A percentile compares a stretch with the other conserved stretches of the same genome.
Conservation (phyloP, 768 basidiomycete species). For the Pleurotus ostreatus region DNA sequence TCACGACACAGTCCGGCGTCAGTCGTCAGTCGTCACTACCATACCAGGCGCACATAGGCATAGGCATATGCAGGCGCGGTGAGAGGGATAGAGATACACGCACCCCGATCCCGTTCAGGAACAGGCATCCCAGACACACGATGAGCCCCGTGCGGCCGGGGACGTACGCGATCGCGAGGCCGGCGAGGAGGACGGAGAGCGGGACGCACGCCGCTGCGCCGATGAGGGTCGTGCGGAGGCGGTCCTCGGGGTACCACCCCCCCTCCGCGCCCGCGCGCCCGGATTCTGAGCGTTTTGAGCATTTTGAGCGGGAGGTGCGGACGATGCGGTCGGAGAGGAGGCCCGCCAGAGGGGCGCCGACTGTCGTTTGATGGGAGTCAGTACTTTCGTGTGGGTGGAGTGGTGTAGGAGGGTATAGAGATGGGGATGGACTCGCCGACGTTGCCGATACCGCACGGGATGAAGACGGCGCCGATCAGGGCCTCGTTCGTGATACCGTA, state of each 20-base stretch:
- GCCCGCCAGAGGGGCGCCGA: constrained; percentile 46
- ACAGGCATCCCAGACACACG: constrained; percentile 51
- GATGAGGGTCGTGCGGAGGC: constrained; percentile 36
- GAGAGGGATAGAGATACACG: constrained; percentile 20
- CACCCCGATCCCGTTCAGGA: constrained; percentile 64
- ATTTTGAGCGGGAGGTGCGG: constrained; percentile 30
- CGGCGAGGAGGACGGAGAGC: constrained; percentile 35
- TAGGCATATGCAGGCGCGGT: too few species aligned
- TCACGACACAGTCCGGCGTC: too few species aligned
- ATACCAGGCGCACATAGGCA: too few species aligned
- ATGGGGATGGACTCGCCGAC: constrained; percentile 24
- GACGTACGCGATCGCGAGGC: constrained; percentile 35
- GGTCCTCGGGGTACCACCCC: constrained; percentile 48
- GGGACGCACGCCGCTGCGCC: constrained; percentile 38
- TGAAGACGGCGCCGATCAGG: constrained; percentile 36
- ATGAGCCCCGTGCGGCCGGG: constrained; percentile 39
- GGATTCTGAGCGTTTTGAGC: constrained; percentile 21
- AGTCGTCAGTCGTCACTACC: too few species aligned
- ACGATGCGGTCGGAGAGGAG: constrained; percentile 39
- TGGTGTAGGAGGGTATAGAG: too few species aligned
- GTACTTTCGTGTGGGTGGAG: too few species aligned
- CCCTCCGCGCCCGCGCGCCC: constrained; percentile 18
- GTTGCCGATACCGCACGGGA: constrained; percentile 38
- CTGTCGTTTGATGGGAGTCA: too few species aligned
- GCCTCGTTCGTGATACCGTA: constrained; percentile 40